A percentile compares a stretch with the other conserved stretches of the same genome.
phyloP scores from a whole-genome alignment of 192 early-diverging fungal genomes.

The Backusella macrospora region DNA sequence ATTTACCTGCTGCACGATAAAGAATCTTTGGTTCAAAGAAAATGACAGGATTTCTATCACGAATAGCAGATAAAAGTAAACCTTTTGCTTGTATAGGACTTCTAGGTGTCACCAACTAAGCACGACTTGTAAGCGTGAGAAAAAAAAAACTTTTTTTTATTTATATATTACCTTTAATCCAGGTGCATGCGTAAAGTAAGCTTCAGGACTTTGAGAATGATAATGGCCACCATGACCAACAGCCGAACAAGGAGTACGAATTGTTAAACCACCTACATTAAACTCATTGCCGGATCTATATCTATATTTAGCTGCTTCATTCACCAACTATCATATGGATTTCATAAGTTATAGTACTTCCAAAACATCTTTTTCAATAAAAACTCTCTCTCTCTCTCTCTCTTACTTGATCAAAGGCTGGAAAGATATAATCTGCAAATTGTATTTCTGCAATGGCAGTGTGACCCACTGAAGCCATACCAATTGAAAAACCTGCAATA shows the following conservation, averaged over 20 bases:
- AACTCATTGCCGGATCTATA: constrained; percentile 95
- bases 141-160: constrained; percentile 22
- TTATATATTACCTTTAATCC: constrained; percentile 72
- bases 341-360: not conserved
- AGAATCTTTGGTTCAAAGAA: constrained; percentile 98
- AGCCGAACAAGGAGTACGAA: constrained; percentile 89
- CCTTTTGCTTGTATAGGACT: constrained; percentile 96
- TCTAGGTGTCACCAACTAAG: constrained; percentile 81
- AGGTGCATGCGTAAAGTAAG: constrained; percentile 92
- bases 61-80: constrained; percentile 84
- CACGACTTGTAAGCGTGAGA: constrained; percentile 28
- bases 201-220: constrained; percentile 94
- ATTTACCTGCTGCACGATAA: constrained; percentile 83
- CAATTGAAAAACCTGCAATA: constrained; percentile 94
- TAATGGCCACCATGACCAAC: constrained; percentile 98
- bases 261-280: constrained; percentile 86
- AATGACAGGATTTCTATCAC: constrained; percentile 91
- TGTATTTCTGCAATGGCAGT: constrained; percentile 98
- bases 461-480: constrained; percentile 91
- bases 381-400: not conserved
- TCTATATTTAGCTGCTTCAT: constrained; percentile 97
- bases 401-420: constrained; percentile 92
- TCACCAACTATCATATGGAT: constrained; percentile 66
- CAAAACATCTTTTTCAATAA: not conserved
- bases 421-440: constrained; percentile 98